Evolutionary conservation across 768 basidiomycete species (phyloP).

Genomic region (Trametes coccinea): DNA sequence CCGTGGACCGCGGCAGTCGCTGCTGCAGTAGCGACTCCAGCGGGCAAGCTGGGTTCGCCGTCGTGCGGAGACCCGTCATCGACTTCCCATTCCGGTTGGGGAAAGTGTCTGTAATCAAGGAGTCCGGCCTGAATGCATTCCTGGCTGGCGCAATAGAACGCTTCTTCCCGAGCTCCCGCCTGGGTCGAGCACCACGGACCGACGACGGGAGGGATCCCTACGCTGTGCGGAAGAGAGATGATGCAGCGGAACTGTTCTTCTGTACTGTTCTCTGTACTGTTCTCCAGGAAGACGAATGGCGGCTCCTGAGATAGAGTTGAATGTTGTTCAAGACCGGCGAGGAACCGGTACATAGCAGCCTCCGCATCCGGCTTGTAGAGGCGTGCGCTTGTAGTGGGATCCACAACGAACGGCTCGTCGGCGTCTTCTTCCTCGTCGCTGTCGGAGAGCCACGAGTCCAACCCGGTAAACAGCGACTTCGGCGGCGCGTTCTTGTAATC

Average conservation of each 20-base stretch:
- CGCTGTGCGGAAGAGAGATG: slow-evolving; percentile 15
- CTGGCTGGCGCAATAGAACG: slow-evolving; percentile 22
- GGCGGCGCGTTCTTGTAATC: slow-evolving; percentile 43
- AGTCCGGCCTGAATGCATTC: slow-evolving; percentile 18
- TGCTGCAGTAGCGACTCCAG: slow-evolving; percentile 12
- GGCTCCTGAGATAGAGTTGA: neutral
- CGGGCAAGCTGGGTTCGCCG: neutral
- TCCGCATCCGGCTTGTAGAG: slow-evolving; percentile 62
- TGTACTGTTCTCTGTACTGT: neutral
- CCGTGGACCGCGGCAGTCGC: slow-evolving; percentile 43
- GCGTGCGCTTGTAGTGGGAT: slow-evolving; percentile 62
- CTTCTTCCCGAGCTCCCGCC: slow-evolving; percentile 11
- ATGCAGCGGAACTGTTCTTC: slow-evolving; percentile 18
- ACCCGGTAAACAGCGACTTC: slow-evolving; percentile 39
- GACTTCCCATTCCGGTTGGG: slow-evolving; percentile 22
- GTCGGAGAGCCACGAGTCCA: slow-evolving; percentile 48
- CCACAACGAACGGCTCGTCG: slow-evolving; percentile 45
- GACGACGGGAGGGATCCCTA: slow-evolving; percentile 5
- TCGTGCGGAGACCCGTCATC: neutral
- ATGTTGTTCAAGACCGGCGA: slow-evolving; percentile 23
- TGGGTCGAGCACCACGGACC: slow-evolving; percentile 5
- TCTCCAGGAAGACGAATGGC: slow-evolving; percentile 1
- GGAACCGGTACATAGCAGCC: slow-evolving; percentile 55
- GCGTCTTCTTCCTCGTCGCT: slow-evolving; percentile 48
- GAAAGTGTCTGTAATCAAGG: slow-evolving; percentile 40